Evolutionary conservation across 2,329 filamentous ascomycete species (phyloP), one percentile per base, ranked within the genome.

Genomic region (Beauveria caledonica): DNA sequence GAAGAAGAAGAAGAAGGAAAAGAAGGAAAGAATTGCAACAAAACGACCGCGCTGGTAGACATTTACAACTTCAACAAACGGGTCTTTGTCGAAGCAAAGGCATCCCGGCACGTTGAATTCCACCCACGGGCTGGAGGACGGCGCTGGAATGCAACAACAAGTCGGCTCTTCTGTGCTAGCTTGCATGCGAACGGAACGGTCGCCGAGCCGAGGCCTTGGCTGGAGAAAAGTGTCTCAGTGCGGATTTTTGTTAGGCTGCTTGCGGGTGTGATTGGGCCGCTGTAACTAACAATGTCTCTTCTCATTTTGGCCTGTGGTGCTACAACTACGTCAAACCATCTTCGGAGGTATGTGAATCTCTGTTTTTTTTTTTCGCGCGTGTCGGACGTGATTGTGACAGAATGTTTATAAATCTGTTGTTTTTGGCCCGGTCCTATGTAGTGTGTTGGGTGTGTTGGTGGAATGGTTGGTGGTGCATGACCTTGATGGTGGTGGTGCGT

Each of bases 61-160:
- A 57, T 58, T 39, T 51, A n/a, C 36, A 44, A 51, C 39, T 58
- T 36, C 36, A 44, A 51, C 33, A 33, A 27, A 25, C 25, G 42
- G 25, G 51, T 45, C 44, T 25, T 25, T 33, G 51, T 51, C 51
- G 44, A 55, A 49, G 51, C 52, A 13, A 39, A 49, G 51, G 23
- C 54, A 17, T n/a, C 19, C 45, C 5, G 33, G 13, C 13, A 36
- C 33, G 52, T 60, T 13, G 45, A 56, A 60, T 60, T 60, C 59
- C 59, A 60, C 46, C 10, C 17, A 23, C n/a, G 17, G 59, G 59
- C 52, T 39, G 52, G 59, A 44, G 17, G 33, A 39, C 13, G 51
- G 59, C 36, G 44, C 27, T 60, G 59, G 59, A 60, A 60, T 60
- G 59, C 52, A 50, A 52, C 45, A 23, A 42, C 39, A 21, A 21